A percentile compares a stretch with the other conserved stretches of the same genome.
phyloP scores from a whole-genome alignment of 768 basidiomycete species.

The Xerocomus potaroensis region DNA sequence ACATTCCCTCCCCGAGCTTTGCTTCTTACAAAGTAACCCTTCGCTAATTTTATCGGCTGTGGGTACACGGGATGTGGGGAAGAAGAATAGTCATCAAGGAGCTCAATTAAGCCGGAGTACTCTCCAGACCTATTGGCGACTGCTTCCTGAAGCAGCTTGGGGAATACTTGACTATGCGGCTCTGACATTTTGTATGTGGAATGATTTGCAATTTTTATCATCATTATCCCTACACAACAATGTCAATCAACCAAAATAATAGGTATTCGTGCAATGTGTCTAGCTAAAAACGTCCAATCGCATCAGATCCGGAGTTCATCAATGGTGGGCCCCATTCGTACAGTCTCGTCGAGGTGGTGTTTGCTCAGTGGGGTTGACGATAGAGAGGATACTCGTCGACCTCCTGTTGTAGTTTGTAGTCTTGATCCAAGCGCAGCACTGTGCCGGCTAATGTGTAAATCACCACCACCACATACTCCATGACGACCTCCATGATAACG shows the following conservation, averaged over 20 bases:
- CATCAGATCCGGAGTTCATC: too few relatives aligned
- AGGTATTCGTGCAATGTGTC: too few relatives aligned
- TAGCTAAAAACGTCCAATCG: too few relatives aligned
- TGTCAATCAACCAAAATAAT: too few relatives aligned
- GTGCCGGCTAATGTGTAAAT: conserved; percentile 38
- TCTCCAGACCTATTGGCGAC: conserved; percentile 40
- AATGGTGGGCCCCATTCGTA: too few relatives aligned
- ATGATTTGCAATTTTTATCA: neutral
- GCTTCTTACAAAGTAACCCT: conserved; percentile 52
- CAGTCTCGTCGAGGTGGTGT: too few relatives aligned
- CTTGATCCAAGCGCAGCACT: conserved; percentile 29
- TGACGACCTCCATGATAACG: conserved; percentile 53
- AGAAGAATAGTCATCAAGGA: conserved; percentile 37
- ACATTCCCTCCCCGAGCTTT: conserved; percentile 31
- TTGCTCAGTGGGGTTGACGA: conserved; percentile 30
- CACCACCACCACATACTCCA: conserved; percentile 51
- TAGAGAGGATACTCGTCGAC: conserved; percentile 31
- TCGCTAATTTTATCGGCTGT: conserved; percentile 37
- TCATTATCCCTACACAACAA: neutral
- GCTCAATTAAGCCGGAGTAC: conserved; percentile 83
- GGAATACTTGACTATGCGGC: conserved; percentile 73
- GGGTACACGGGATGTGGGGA: conserved; percentile 52
- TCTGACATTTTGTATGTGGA: conserved; percentile 45
- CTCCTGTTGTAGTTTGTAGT: conserved; percentile 24
- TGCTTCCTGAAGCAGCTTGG: conserved; percentile 37